Evolutionary conservation across 305 asterid species (phyloP).

Genomic region (Solanum hybrid): DNA sequence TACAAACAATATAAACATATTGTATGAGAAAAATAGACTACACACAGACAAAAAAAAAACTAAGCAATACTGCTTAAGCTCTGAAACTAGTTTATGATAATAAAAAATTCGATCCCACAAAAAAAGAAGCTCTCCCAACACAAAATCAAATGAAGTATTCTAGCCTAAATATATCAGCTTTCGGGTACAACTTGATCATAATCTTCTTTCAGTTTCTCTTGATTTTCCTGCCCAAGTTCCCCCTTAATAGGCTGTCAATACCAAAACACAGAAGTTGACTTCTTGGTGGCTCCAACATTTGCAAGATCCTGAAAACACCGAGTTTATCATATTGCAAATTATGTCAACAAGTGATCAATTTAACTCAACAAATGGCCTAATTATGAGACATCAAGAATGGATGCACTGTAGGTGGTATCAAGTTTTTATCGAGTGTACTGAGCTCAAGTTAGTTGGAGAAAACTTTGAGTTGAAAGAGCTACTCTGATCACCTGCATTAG

Average conservation of each 20-base stretch:
- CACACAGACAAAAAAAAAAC: not conserved
- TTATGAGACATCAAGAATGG: not conserved
- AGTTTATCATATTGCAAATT: not conserved
- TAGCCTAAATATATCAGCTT: not conserved
- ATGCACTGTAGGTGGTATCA: not conserved
- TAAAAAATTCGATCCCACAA: not conserved
- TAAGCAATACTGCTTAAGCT: constrained; percentile 36
- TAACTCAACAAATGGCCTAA: not conserved
- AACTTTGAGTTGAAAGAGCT: not conserved
- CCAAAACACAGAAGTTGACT: not conserved
- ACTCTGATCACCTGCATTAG: not conserved
- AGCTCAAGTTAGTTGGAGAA: not conserved
- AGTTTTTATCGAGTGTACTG: not conserved
- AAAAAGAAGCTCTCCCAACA: not conserved
- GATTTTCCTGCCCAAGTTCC: not conserved
- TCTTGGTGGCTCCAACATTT: not conserved
- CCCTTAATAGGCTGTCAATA: not conserved
- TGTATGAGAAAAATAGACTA: not conserved
- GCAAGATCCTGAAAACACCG: not conserved
- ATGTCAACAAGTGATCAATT: not conserved
- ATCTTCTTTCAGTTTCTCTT: not conserved
- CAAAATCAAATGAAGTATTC: not conserved
- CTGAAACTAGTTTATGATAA: constrained; percentile 37
- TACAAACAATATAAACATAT: not conserved
- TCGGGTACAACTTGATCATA: not conserved